Base-by-base conservation (phyloP, 768 basidiomycete genomes). In the Russula earlei region DNA sequence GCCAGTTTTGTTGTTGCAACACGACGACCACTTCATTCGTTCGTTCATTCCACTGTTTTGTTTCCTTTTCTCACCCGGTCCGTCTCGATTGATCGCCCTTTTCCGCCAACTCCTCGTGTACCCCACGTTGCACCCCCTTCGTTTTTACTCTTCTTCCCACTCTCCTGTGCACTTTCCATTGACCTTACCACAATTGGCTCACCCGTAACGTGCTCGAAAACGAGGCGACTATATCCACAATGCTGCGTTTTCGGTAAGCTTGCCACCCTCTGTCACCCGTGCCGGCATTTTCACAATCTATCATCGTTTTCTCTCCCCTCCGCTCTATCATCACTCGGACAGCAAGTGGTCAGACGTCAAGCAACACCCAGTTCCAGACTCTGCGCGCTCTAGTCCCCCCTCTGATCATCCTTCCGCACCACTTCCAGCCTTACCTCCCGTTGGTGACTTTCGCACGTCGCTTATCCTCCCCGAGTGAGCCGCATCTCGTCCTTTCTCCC, bases 231-330 rank as follows among this genome's bases (percentile, higher is more conserved):
- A 33, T 49, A 42, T 36, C 33, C 33, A 57, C 63, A 60, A 89
- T 91, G 87, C 74, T 86, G 76, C 85, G 84, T 65, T 86, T 90
- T 72, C 88, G 88, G 88, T 87, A 76, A 74, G 85, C 67, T 67
- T 10, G 29, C 34, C 46, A 22, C 50, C 53, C 34, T 50, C 45
- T 17, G 20, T 52, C 34, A 45, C 45, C 27, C 43, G 43, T 52
- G 52, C 49, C 54, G 55, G 60, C 51, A 56, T 54, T 29, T 58
- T 63, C 52, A 48, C 55, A 48, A 52, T 42, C 48, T 50, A 51
- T 59, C 48, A 51, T 59, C 48, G 31, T 44, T 41, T 34, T 45
- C 48, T 20, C 54, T 31, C 37, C 52, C 37, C 33, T 42, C 60
- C 47, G 58, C 63, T 59, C 55, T 63, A 63, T 52, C 64, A 64